Evolutionary conservation across 768 basidiomycete species (phyloP).

Genomic region (Suillus tomentosus): DNA sequence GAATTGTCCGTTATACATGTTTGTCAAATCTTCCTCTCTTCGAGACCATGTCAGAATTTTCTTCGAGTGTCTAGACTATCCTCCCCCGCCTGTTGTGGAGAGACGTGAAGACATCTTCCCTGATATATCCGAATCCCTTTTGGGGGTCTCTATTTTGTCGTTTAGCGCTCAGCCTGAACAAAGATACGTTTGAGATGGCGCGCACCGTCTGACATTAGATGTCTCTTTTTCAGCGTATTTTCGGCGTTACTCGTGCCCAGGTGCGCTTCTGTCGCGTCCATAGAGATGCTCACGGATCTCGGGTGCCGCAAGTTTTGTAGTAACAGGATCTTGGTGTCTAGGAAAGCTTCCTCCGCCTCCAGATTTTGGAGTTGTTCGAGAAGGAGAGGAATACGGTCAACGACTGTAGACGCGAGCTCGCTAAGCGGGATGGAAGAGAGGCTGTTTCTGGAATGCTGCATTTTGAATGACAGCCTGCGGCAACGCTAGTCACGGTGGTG

Average conservation of each 20-base stretch:
- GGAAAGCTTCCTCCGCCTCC: not conserved
- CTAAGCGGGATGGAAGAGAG: not conserved
- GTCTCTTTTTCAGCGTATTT: not conserved
- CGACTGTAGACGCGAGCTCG: constrained; percentile 2
- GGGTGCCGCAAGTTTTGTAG: not conserved
- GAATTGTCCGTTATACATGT: not conserved
- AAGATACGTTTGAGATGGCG: not conserved
- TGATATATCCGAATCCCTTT: not conserved
- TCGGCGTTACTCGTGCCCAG: not conserved
- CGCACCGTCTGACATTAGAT: not conserved
- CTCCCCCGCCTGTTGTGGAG: not conserved
- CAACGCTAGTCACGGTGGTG: not conserved
- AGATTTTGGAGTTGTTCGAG: constrained; percentile 6
- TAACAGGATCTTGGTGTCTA: not conserved
- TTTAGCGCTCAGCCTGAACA: not conserved
- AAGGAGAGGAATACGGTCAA: not conserved
- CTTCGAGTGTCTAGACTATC: not conserved
- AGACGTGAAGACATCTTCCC: not conserved
- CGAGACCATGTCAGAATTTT: not conserved
- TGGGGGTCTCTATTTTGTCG: not conserved
- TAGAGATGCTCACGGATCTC: not conserved
- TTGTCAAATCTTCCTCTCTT: not conserved
- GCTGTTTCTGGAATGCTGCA: constrained; percentile 1
- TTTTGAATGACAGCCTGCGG: not conserved
- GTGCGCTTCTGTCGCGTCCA: not conserved